phyloP scores from a whole-genome alignment of 441 rosid species.

The Syzygium malaccense region DNA sequence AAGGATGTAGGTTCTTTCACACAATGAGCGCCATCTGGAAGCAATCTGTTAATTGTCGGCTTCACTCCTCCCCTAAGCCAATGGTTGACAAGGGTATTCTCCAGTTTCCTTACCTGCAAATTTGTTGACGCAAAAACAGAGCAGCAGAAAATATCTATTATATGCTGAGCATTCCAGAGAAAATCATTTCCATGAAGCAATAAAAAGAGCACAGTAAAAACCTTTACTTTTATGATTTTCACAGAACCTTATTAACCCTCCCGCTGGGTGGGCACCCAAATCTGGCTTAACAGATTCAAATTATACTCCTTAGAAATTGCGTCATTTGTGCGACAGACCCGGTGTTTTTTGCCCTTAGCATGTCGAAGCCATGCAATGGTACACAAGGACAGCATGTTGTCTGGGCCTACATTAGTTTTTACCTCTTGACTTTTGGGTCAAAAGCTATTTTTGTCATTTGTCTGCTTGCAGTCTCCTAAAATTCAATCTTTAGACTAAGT shows the following conservation, averaged over 20 bases:
- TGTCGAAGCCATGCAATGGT: background rate
- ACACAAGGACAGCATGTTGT: background rate
- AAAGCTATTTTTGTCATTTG: background rate
- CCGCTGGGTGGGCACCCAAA: background rate
- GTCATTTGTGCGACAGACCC: background rate
- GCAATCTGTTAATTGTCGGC: constrained; percentile 52
- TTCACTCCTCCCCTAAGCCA: constrained; percentile 67
- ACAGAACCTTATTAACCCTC: background rate
- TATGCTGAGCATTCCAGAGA: background rate
- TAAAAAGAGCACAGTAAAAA: background rate
- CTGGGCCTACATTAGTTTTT: background rate
- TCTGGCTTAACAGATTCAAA: background rate
- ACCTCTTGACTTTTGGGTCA: background rate
- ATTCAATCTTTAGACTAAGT: background rate
- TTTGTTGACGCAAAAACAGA: background rate
- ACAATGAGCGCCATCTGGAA: constrained; percentile 50
- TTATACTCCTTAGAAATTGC: background rate
- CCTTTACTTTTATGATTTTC: background rate
- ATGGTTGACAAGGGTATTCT: constrained; percentile 38
- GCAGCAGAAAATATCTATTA: background rate
- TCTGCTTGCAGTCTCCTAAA: background rate
- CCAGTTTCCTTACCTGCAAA: constrained; percentile 74
- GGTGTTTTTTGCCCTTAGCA: background rate
- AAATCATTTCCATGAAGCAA: background rate
- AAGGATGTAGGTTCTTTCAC: constrained; percentile 41